These are phyloP conservation scores for Mimosa pudica DNA, from an alignment of 306 rosid species.

Conservation along the genomic window DNA sequence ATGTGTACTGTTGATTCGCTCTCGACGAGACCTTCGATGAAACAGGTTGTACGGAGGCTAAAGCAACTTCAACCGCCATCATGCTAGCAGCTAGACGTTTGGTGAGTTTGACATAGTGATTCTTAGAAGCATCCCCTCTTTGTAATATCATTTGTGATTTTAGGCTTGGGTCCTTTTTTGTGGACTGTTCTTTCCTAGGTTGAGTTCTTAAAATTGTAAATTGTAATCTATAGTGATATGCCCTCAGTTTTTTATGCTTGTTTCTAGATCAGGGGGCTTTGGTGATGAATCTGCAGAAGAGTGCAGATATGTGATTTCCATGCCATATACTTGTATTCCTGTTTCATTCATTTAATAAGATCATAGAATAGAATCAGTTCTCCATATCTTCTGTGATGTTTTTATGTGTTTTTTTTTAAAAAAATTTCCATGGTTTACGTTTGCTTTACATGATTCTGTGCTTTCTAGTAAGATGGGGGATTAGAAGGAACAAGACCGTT, in stretches of 20 bases:
- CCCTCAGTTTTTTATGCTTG: conserved; percentile 56
- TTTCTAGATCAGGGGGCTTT: conserved; percentile 47
- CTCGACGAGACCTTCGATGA: conserved; percentile 91
- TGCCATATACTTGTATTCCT: conserved; percentile 45
- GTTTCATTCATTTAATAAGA: conserved; percentile 49
- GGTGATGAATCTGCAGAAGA: conserved; percentile 78
- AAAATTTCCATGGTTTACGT: not conserved
- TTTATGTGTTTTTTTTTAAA: not conserved
- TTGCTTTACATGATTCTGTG: no score
- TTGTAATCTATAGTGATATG: conserved; percentile 61
- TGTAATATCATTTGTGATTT: conserved; percentile 51
- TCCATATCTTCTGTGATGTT: not conserved
- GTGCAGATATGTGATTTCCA: conserved; percentile 62
- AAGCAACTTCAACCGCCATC: conserved; percentile 94
- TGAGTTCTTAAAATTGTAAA: conserved; percentile 64
- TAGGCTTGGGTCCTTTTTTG: conserved; percentile 41
- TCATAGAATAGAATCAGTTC: conserved; percentile 35
- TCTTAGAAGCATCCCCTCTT: conserved; percentile 50
- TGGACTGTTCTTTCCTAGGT: conserved; percentile 46
- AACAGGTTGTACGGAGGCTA: conserved; percentile 83
- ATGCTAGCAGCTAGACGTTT: conserved; percentile 53
- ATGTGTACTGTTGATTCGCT: conserved; percentile 87
- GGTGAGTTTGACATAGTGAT: conserved; percentile 47
- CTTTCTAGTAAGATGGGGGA: not conserved
- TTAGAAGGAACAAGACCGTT: not conserved